These are phyloP conservation scores for Nitzschia sp. DNA, from an alignment of 108 stramenopile species.

Conservation along the genomic window DNA sequence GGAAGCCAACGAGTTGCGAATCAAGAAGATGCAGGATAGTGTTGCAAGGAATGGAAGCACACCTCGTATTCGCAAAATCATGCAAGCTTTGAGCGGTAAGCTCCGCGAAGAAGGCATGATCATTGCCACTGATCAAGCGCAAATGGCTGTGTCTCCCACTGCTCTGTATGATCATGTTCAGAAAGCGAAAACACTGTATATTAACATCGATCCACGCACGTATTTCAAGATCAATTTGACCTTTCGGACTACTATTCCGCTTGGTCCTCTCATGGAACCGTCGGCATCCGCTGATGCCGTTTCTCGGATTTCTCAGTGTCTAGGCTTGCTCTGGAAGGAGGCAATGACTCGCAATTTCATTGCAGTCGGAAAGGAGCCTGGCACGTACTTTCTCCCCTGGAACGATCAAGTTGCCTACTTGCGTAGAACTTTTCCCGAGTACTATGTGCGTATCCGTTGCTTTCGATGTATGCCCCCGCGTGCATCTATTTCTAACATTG, in stretches of 20 bases:
- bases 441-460: conserved; percentile 1
- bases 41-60: background rate
- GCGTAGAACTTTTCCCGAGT: background rate
- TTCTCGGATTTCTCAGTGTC: background rate
- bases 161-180: background rate
- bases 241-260: background rate
- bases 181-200: background rate
- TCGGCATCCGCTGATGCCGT: background rate
- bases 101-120: background rate
- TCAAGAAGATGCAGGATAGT: background rate
- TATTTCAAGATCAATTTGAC: conserved; percentile 2
- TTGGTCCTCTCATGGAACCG: background rate
- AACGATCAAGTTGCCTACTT: background rate
- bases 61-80: background rate
- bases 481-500: background rate
- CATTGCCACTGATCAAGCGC: background rate
- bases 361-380: conserved; percentile 8
- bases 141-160: conserved; percentile 1
- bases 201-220: background rate
- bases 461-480: background rate
- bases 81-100: background rate
- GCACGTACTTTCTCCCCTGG: background rate
- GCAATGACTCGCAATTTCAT: conserved; percentile 1
- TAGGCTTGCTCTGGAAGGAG: conserved; percentile 3
- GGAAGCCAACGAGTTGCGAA: background rate